Evolutionary conservation across 768 basidiomycete genomes (phyloP), one percentile per base, ranked within the genome.

Genomic region (Russula brevipes): DNA sequence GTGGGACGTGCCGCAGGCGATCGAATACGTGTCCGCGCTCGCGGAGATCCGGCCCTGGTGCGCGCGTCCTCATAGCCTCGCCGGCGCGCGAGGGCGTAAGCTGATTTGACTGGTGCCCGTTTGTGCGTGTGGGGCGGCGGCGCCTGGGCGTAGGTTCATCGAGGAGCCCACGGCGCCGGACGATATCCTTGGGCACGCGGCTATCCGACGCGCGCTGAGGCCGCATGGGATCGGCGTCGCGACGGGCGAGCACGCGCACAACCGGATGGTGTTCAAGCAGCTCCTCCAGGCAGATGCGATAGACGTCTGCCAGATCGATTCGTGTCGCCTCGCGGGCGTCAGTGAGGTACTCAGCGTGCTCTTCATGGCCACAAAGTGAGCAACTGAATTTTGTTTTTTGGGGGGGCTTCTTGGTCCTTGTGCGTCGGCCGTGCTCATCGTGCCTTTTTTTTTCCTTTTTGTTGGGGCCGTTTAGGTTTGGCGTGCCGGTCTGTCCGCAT

Each of bases 251-350:
- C 94, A 96, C 69, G 93, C 91, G 1, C 93, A 97, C 73, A 96
- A 96, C 74, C 82, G 90, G 54, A 92, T 95, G 81, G 82, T 89
- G n/a, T 96, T 96, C 82, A 96, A 96, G 76, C 95, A 96, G 73
- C 79, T 97, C 7, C 80, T 98, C 12, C 92, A 94, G 69, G 86
- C 86, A 0, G 85, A 92, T 35, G 94, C 95, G 4, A 93, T 98
- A 71, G 95, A 98, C 69, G 95, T 97, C 33, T 88, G 85, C 67
- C 95, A 98, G 72, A 94, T 98, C 70, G 95, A 98, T 76, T 91
- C 91, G 24, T 97, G 95, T 76, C 85, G 95, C 54, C 78, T 97
- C 24, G 94, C 91, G 4, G 95, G 95, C 54, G 93, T 98, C 36
- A 94, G 88, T 70, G 94, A 96, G 78, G 89, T 96, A n/a, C 77